Evolutionary conservation across 2,329 filamentous ascomycete genomes (phyloP).

Genomic region (Trichocomaceae sp.): DNA sequence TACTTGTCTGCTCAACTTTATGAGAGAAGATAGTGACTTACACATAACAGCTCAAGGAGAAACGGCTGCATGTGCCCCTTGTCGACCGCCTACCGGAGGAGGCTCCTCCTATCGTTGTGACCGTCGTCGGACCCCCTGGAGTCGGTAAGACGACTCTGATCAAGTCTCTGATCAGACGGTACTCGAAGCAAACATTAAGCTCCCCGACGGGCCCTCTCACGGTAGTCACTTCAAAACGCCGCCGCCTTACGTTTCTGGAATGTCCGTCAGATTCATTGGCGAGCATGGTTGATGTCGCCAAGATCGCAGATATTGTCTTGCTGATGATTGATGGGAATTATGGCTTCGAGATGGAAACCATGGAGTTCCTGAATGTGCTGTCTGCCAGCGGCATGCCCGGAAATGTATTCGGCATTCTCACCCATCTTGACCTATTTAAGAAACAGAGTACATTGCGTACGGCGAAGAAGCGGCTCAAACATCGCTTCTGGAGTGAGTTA

Average conservation of each 20-base stretch:
- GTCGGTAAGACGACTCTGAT: slow-evolving; percentile 88
- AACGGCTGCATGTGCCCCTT: slow-evolving; percentile 89
- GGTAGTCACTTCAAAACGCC: slow-evolving; percentile 91
- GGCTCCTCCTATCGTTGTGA: slow-evolving; percentile 84
- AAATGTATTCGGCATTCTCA: slow-evolving; percentile 95
- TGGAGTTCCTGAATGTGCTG: slow-evolving; percentile 95
- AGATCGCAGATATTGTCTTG: slow-evolving; percentile 93
- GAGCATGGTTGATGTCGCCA: slow-evolving; percentile 93
- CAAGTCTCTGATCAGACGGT: slow-evolving; percentile 87
- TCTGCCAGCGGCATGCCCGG: slow-evolving; percentile 96
- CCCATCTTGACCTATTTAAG: slow-evolving; percentile 89
- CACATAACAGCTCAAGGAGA: slow-evolving; percentile 71
- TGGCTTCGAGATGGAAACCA: slow-evolving; percentile 99
- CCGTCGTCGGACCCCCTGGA: slow-evolving; percentile 89
- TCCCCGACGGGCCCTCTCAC: slow-evolving; percentile 89
- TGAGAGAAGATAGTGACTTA: neutral
- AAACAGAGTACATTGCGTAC: slow-evolving; percentile 88
- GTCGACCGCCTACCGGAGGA: slow-evolving; percentile 95
- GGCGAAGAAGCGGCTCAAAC: slow-evolving; percentile 93
- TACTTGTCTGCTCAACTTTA: neutral
- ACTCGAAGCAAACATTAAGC: slow-evolving; percentile 90
- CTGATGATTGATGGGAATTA: slow-evolving; percentile 99
- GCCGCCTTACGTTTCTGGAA: slow-evolving; percentile 91
- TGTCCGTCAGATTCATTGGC: slow-evolving; percentile 90
- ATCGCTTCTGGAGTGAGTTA: slow-evolving; percentile 91